Base-by-base conservation (phyloP, 2,329 filamentous ascomycete genomes). In the Grosmannia penicillata region DNA sequence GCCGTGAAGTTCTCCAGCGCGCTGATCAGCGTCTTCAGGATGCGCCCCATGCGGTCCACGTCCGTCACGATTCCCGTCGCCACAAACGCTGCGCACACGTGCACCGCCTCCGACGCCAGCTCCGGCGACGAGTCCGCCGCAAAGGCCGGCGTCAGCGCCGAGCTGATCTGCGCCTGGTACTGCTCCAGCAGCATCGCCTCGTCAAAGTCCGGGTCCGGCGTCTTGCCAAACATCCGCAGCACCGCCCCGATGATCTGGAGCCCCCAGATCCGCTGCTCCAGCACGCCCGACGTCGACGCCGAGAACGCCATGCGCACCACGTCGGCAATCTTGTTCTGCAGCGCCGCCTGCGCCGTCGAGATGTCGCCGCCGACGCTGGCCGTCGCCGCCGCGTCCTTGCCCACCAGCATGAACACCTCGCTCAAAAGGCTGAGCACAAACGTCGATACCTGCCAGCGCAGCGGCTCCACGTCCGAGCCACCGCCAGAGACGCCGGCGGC, bases 141-240 rank as follows among this genome's bases (percentile, higher is more conserved):
- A 59, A 98, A 98, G 0, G 91, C 93, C 4, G 91, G 91, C 0
- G 93, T 98, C 44, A 98, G 67, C 1, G 91, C 91, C 15, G 91
- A 96, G 51, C 87, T 87, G 53, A 98, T 98, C 54, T 98, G 91
- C 6, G 91, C 91, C 58, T 98, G 93, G 52, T 98, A 98, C 57
- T 98, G 91, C 56, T 98, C 93, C 4, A 98, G 70, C 14, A 98
- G 68, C 60, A 93, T 93, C 1, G 83, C 91, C 58, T 98, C 91
- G n/a, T 89, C 75, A 53, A 98, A 98, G 55, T 98, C 91, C 0
- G 91, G 93, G 58, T 98, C 91, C 2, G 89, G 83, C 2, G 83
- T 86, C 53, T 86, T 89, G 38, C 91, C 91, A 61, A 98, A 98
- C 67, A 95, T 85, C 65, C 87, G 93, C 36, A 98, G 65, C 9